These are phyloP conservation scores for Suhomyces choctaworum DNA, from an alignment of 1,139 yeast genomes.

Conservation along the genomic window DNA sequence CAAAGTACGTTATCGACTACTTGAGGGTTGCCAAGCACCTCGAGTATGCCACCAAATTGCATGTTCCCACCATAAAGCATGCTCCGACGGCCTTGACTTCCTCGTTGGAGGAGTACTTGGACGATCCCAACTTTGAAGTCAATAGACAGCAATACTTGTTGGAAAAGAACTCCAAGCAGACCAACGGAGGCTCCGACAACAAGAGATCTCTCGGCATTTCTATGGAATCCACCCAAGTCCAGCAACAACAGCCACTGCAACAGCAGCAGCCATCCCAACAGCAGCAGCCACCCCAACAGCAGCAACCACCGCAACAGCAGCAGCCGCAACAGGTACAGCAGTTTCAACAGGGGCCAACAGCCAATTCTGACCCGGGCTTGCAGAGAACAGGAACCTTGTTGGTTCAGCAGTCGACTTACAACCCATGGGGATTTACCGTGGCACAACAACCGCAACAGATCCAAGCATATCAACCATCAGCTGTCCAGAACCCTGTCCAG, in stretches of 20 bases:
- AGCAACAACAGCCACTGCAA: constrained; percentile 24
- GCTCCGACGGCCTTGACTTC: constrained; percentile 93
- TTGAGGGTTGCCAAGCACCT: constrained; percentile 86
- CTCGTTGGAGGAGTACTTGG: constrained; percentile 82
- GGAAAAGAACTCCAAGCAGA: constrained; percentile 44
- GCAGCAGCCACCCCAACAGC: constrained; percentile 6
- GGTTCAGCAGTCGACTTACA: constrained; percentile 45
- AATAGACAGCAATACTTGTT: constrained; percentile 77
- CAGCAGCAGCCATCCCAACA: constrained; percentile 11
- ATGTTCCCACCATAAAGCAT: constrained; percentile 94
- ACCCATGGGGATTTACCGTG: constrained; percentile 41
- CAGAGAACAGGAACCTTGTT: constrained; percentile 33
- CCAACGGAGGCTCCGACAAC: neutral
- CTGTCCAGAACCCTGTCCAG: constrained; percentile 11
- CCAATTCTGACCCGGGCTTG: constrained; percentile 11
- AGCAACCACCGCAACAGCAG: constrained; percentile 20
- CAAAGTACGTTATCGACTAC: constrained; percentile 84
- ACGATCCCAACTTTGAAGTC: constrained; percentile 80
- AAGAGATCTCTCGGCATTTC: too few species aligned
- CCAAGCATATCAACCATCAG: constrained; percentile 7
- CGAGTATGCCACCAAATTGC: constrained; percentile 82
- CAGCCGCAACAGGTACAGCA: constrained; percentile 9
- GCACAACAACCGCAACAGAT: constrained; percentile 13
- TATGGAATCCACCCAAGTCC: constrained; percentile 7
- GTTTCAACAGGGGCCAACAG: constrained; percentile 6